Base-by-base conservation (phyloP, 495 filamentous ascomycete species). In the Lepraria neglecta region DNA sequence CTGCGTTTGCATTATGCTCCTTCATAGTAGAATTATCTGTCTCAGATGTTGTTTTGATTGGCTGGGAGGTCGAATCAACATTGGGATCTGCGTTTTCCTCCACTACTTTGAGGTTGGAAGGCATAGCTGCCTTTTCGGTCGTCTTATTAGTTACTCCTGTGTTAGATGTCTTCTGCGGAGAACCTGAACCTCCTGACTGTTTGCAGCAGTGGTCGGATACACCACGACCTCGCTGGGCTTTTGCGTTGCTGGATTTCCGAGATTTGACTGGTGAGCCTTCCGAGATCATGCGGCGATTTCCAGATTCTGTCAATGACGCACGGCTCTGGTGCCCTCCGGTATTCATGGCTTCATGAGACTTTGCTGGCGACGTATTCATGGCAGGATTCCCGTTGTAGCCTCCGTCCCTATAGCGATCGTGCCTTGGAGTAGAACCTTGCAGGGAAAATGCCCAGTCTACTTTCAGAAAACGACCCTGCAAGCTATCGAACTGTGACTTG, bases 401-500 rank as follows among this genome's bases (percentile, higher is more conserved):
- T 33, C 31, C 50, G 30, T n/a, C 33, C 3, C 17, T 11, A 31
- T 4, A 53, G 4, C 14, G 17, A 3, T 28, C 0, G 6, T 17
- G 28, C 31, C n/a, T 53, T 53, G 50, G 50, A 38, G 33, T 38
- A 11, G 11, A 38, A 38, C 11, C 11, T 38, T 38, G 33, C 33
- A 11, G 33, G 6, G 6, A 38, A 24, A 24, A 24, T 24, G 33
- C 33, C 33, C 33, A 38, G 33, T 38, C 3, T 1, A 38, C 33
- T 38, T 38, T 38, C 11, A 38, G 33, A 6, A 11, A 38, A 38
- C 33, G 33, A 38, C 33, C 33, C 33, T 38, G 53, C n/a, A 44
- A 44, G 24, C 19, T 50, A 42, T 40, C 46, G 28, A 60, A 60
- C 24, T 11, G 58, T 40, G 47, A 42, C 21, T 53, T 45, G 27